Percentiles rank a stretch among this genome's conserved stretches.
Conservation (phyloP, 2,329 filamentous ascomycete genomes). For the Hypoxylon sp. region DNA sequence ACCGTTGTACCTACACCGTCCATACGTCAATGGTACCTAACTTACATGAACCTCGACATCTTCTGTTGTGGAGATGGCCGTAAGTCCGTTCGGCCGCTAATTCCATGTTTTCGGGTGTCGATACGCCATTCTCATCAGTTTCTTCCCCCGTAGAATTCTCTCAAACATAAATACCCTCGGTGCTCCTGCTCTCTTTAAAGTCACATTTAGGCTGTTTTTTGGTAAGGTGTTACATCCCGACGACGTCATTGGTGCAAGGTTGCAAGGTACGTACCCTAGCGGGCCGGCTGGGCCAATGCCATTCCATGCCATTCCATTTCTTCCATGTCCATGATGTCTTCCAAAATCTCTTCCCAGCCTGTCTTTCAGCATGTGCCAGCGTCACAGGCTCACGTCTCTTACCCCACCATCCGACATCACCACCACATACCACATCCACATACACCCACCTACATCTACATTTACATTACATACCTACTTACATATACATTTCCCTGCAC, state of each 20-base stretch:
- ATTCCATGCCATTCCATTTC: constrained; percentile 40
- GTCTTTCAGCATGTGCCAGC: constrained; percentile 45
- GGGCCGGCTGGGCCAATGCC: constrained; percentile 33
- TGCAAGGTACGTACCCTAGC: constrained; percentile 34
- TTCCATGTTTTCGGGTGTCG: constrained; percentile 13
- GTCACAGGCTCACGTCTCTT: constrained; percentile 42
- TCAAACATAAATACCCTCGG: constrained; percentile 33
- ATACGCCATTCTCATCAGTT: neutral
- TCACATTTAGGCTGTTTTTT: constrained; percentile 43
- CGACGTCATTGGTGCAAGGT: constrained; percentile 39
- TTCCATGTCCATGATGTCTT: constrained; percentile 36
- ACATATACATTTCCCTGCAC: neutral
- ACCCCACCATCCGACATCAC: constrained; percentile 36
- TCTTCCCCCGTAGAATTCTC: constrained; percentile 2
- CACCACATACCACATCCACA: constrained; percentile 15
- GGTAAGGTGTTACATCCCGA: constrained; percentile 27
- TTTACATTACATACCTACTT: constrained; percentile 13
- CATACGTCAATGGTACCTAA: neutral
- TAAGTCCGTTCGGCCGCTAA: constrained; percentile 21
- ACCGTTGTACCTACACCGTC: constrained; percentile 2
- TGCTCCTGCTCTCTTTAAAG: constrained; percentile 17
- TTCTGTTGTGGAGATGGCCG: constrained; percentile 8
- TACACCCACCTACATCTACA: constrained; percentile 9
- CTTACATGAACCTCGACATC: constrained; percentile 11
- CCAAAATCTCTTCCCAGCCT: constrained; percentile 33